Evolutionary conservation across 257 asterid genomes (phyloP).

Genomic region (Primulina eburnea): DNA sequence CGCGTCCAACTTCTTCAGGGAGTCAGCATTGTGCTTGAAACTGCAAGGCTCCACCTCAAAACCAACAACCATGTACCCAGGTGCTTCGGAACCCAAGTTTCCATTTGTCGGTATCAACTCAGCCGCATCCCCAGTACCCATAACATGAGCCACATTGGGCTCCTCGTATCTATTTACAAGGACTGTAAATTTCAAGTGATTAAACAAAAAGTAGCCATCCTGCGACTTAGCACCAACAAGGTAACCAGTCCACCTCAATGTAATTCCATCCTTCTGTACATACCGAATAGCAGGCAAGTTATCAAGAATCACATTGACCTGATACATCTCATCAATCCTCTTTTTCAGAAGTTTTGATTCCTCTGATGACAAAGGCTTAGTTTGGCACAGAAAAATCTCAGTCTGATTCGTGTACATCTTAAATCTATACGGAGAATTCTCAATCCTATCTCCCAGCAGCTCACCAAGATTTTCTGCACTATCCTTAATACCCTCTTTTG

Average conservation of each 20-base stretch:
- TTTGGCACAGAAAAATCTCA: conserved; percentile 57
- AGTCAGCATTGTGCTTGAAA: conserved; percentile 48
- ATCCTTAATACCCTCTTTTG: conserved; percentile 67
- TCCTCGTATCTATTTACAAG: conserved; percentile 69
- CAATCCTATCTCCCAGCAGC: conserved; percentile 89
- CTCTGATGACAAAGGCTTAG: conserved; percentile 68
- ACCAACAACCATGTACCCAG: conserved; percentile 84
- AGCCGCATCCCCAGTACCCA: conserved; percentile 78
- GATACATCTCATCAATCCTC: conserved; percentile 86
- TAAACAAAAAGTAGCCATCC: conserved; percentile 55
- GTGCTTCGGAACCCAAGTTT: conserved; percentile 41
- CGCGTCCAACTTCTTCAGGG: conserved; percentile 52
- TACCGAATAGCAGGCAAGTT: conserved; percentile 78
- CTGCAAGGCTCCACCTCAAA: conserved; percentile 86
- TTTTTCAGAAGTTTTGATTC: conserved; percentile 71
- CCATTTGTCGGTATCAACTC: conserved; percentile 61
- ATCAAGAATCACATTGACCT: conserved; percentile 79
- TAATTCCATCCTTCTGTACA: conserved; percentile 55
- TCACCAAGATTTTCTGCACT: conserved; percentile 85
- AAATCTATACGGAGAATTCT: conserved; percentile 79
- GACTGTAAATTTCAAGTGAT: conserved; percentile 68
- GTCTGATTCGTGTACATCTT: conserved; percentile 75
- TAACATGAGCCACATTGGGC: conserved; percentile 62
- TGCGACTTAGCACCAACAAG: conserved; percentile 66
- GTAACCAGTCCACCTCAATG: conserved; percentile 72